phyloP scores from a whole-genome alignment of 2,329 filamentous ascomycete species.

The Diaporthe citri region DNA sequence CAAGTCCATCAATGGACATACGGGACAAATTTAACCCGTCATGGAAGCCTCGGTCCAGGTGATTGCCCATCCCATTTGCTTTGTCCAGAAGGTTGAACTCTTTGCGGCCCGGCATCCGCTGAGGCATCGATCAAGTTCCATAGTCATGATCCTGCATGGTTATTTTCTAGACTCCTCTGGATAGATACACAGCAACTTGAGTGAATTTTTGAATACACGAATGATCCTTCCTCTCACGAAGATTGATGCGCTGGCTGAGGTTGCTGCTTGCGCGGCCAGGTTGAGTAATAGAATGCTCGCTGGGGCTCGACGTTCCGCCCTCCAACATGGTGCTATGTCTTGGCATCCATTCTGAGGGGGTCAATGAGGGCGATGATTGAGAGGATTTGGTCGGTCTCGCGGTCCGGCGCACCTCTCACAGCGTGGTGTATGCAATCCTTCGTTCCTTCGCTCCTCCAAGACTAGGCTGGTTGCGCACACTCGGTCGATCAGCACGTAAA shows the following conservation, averaged over 20 bases:
- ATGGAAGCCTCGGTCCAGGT: not conserved
- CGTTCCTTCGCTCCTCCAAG: constrained; percentile 15
- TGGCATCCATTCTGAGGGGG: not conserved
- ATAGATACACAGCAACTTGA: accelerated
- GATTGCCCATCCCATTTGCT: not conserved
- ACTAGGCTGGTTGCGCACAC: not conserved
- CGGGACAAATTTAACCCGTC: too few relatives aligned
- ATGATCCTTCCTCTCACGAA: too few relatives aligned
- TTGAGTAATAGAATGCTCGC: not conserved
- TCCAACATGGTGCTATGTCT: not conserved
- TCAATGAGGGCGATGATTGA: too few relatives aligned
- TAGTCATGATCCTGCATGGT: not conserved
- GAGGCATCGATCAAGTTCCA: too few relatives aligned
- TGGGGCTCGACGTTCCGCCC: not conserved
- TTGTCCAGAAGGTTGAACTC: too few relatives aligned
- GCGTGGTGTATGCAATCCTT: not conserved
- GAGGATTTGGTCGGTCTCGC: too few relatives aligned
- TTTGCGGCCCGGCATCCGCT: not conserved
- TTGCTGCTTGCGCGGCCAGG: not conserved
- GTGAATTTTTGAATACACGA: too few relatives aligned
- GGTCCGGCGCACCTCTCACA: not conserved
- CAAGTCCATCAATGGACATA: not conserved
- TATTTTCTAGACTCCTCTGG: accelerated
- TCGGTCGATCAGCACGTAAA: not conserved
- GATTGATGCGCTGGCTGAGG: too few relatives aligned